phyloP scores from a whole-genome alignment of 306 rosid species.

The Rosa lucieae region DNA sequence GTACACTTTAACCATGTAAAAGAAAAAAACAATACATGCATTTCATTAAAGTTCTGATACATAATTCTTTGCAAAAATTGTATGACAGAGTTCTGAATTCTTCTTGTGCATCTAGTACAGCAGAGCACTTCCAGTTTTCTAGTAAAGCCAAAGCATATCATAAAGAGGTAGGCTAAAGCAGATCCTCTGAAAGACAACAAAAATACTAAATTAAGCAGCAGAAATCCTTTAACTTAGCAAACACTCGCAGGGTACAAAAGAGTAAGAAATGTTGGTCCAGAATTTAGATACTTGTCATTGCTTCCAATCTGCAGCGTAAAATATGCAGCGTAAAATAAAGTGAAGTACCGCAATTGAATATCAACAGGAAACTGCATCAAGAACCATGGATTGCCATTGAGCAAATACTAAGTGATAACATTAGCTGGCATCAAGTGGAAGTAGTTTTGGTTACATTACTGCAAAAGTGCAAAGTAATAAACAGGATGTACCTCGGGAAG shows the following conservation, averaged over 20 bases:
- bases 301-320: constrained; percentile 62
- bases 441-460: constrained; percentile 5
- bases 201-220: too few relatives aligned
- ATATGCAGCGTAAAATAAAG: constrained; percentile 37
- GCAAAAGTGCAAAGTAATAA: neutral
- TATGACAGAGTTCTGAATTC: too few relatives aligned
- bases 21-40: too few relatives aligned
- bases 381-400: neutral
- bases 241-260: constrained; percentile 70
- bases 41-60: too few relatives aligned
- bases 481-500: constrained; percentile 71
- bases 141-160: too few relatives aligned
- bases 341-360: constrained; percentile 3
- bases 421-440: constrained; percentile 15
- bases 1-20: too few relatives aligned
- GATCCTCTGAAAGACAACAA: too few relatives aligned
- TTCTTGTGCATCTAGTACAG: too few relatives aligned
- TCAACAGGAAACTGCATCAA: constrained; percentile 1
- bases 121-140: too few relatives aligned
- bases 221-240: too few relatives aligned
- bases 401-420: constrained; percentile 11
- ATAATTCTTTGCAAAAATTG: too few relatives aligned
- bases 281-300: constrained; percentile 64
- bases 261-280: constrained; percentile 91
- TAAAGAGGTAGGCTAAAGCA: too few relatives aligned